Evolutionary conservation across 345 rosid genomes (phyloP).

Genomic region (Trapa bicornis): DNA sequence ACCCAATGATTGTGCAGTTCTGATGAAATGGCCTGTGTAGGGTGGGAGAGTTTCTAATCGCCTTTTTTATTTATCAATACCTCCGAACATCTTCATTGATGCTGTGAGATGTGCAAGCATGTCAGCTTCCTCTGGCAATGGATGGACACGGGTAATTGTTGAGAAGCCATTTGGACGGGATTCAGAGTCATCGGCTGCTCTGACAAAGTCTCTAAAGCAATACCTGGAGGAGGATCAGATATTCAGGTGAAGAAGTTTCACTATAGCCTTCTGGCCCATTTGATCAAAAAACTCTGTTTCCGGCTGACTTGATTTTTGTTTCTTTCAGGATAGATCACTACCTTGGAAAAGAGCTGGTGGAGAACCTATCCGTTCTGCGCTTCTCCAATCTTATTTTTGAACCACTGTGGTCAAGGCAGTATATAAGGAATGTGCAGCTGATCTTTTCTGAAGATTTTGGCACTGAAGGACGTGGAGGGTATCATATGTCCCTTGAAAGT

Average conservation of each 20-base stretch:
- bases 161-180: conserved; percentile 98
- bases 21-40: conserved; percentile 30
- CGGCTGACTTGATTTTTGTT: conserved; percentile 12
- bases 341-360: conserved; percentile 95
- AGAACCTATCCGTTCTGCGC: conserved; percentile 89
- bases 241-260: conserved; percentile 40
- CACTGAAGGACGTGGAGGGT: conserved; percentile 99
- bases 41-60: conserved; percentile 73
- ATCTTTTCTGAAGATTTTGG: conserved; percentile 97
- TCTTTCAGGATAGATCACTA: conserved; percentile 86
- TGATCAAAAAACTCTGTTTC: background rate
- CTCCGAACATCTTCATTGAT: conserved; percentile 82
- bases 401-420: conserved; percentile 90
- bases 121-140: conserved; percentile 72
- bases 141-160: conserved; percentile 96
- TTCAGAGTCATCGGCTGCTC: conserved; percentile 84
- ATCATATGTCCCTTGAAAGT: conserved; percentile 10
- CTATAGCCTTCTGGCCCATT: conserved; percentile 1
- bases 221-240: conserved; percentile 84
- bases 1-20: conserved; percentile 1
- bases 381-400: conserved; percentile 96
- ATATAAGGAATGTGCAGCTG: conserved; percentile 77
- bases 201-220: conserved; percentile 68
- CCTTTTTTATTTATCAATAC: conserved; percentile 74
- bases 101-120: conserved; percentile 81